Conservation (phyloP, 2,329 filamentous ascomycete genomes). For the Beauveria medogensis region DNA sequence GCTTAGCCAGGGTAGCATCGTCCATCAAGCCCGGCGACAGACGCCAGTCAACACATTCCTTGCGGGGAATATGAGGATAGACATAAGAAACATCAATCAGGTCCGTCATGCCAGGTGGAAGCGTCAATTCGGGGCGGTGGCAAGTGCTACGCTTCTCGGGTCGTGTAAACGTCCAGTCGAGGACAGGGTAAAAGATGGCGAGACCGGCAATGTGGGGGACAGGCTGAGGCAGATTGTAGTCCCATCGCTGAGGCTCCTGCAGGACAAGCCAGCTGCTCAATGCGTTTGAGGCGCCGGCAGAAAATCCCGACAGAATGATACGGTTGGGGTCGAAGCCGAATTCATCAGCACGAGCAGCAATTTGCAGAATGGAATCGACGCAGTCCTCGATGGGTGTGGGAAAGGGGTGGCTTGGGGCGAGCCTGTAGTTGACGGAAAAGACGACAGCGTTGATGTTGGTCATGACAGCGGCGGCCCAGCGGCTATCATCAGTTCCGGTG, state of each 20-base stretch:
- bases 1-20: constrained; percentile 42
- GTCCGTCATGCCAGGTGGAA: constrained; percentile 49
- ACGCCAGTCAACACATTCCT: constrained; percentile 42
- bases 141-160: constrained; percentile 47
- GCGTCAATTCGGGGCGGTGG: constrained; percentile 46
- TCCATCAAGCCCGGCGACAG: constrained; percentile 51
- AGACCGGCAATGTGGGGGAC: constrained; percentile 43
- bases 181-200: constrained; percentile 53
- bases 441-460: constrained; percentile 47
- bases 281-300: constrained; percentile 51
- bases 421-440: constrained; percentile 59
- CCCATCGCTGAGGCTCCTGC: constrained; percentile 32
- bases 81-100: constrained; percentile 58
- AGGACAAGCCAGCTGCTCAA: constrained; percentile 40
- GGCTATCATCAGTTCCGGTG: constrained; percentile 53
- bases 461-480: constrained; percentile 48
- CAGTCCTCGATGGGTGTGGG: constrained; percentile 59
- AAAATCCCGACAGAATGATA: constrained; percentile 56
- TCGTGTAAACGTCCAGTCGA: constrained; percentile 52
- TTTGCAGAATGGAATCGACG: constrained; percentile 54
- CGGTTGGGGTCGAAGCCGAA: constrained; percentile 48
- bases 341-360: constrained; percentile 46
- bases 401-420: constrained; percentile 57
- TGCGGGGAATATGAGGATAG: constrained; percentile 38
- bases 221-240: constrained; percentile 30